Percentiles rank a stretch among this genome's conserved stretches.
Conservation (phyloP, 257 asterid genomes). For the Solanum stenotomum region DNA sequence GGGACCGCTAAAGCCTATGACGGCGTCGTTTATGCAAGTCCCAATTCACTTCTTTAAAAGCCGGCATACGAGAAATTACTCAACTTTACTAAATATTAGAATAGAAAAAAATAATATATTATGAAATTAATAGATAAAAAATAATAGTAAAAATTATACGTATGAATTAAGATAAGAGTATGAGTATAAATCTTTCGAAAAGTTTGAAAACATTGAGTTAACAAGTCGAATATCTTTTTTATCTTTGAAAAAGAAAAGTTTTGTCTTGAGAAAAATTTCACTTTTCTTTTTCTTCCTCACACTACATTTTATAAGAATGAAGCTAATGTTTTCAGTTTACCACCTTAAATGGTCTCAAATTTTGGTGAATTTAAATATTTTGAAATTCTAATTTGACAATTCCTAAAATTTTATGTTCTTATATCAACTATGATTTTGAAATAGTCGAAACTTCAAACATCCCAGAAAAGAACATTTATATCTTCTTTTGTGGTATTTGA, state of each 20-base stretch:
- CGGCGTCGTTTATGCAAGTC: neutral
- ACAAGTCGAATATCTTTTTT: no score
- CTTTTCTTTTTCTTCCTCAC: neutral
- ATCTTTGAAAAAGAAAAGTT: no score
- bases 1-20: neutral
- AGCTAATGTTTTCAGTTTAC: neutral
- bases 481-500: neutral
- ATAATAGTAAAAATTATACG: no score
- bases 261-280: no score
- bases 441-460: neutral
- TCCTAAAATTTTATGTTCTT: neutral
- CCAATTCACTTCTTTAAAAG: neutral
- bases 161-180: no score
- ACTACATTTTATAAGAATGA: no score
- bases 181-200: no score
- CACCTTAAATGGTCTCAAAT: neutral
- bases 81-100: neutral
- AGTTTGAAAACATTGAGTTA: neutral
- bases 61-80: neutral
- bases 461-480: neutral
- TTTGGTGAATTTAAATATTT: neutral
- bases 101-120: no score
- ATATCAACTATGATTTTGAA: neutral
- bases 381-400: neutral
- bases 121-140: no score